These are phyloP conservation scores for Ascodesmis nigricans DNA, from an alignment of 495 filamentous ascomycete genomes.

Conservation along the genomic window DNA sequence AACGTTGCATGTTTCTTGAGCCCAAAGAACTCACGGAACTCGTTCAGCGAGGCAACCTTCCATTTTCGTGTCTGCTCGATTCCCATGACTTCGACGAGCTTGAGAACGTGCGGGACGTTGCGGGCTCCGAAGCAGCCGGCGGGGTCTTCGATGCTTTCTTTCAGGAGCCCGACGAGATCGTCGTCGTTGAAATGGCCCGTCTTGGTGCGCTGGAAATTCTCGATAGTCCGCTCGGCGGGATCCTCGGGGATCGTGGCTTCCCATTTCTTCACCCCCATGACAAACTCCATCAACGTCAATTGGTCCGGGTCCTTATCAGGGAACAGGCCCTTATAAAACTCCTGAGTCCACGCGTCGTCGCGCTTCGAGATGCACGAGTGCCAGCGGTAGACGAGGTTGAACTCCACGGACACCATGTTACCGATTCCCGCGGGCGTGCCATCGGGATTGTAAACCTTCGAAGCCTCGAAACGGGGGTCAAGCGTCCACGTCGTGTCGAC, in stretches of 20 bases:
- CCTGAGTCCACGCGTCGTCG: slow-evolving; percentile 54
- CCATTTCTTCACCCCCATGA: slow-evolving; percentile 37
- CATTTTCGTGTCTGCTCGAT: slow-evolving; percentile 67
- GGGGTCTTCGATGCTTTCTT: slow-evolving; percentile 39
- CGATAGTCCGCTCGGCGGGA: slow-evolving; percentile 42
- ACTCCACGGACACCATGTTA: slow-evolving; percentile 60
- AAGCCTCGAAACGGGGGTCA: slow-evolving; percentile 42
- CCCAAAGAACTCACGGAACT: slow-evolving; percentile 65
- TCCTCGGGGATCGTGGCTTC: slow-evolving; percentile 35
- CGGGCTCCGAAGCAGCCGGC: slow-evolving; percentile 46
- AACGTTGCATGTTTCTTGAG: slow-evolving; percentile 55
- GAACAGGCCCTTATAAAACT: slow-evolving; percentile 42
- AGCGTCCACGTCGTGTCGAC: slow-evolving; percentile 59
- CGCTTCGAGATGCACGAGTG: slow-evolving; percentile 52
- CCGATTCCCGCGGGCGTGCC: slow-evolving; percentile 44
- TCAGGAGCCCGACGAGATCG: slow-evolving; percentile 44
- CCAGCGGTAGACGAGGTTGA: slow-evolving; percentile 58
- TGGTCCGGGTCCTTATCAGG: slow-evolving; percentile 31
- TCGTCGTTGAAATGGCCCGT: slow-evolving; percentile 44
- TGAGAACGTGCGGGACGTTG: slow-evolving; percentile 51
- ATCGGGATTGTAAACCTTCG: slow-evolving; percentile 28
- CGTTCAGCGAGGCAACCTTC: slow-evolving; percentile 67
- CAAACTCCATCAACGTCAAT: slow-evolving; percentile 34
- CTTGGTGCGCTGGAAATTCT: slow-evolving; percentile 33
- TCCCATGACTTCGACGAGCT: slow-evolving; percentile 59